phyloP scores from a whole-genome alignment of 1,284 basidiomycete genomes.

The Ustilago lituana region DNA sequence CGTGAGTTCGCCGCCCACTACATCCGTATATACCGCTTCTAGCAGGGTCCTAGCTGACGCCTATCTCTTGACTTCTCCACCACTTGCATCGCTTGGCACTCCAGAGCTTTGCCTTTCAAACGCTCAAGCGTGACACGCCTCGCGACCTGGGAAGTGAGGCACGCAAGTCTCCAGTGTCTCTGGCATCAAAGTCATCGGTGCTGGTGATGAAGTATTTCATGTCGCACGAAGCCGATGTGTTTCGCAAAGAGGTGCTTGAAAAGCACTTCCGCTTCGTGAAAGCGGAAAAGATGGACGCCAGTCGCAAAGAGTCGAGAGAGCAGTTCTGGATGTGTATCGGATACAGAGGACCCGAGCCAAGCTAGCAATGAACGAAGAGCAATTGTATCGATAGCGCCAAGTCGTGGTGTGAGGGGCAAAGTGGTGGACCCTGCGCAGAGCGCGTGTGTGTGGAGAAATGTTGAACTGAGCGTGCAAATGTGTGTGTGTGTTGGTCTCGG shows the following conservation, averaged over 20 bases:
- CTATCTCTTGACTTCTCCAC: not conserved
- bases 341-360: conserved; percentile 16
- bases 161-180: conserved; percentile 6
- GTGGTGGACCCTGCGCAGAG: conserved; percentile 31
- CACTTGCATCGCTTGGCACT: too few relatives aligned
- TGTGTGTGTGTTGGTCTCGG: conserved; percentile 25
- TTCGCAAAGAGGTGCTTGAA: conserved; percentile 52
- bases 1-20: conserved; percentile 14
- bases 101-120: conserved; percentile 26
- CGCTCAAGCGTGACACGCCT: conserved; percentile 15
- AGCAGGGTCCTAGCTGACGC: too few relatives aligned
- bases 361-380: not conserved
- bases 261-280: conserved; percentile 50
- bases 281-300: conserved; percentile 57
- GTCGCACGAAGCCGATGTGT: conserved; percentile 52
- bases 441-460: too few relatives aligned
- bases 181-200: conserved; percentile 23
- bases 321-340: conserved; percentile 61
- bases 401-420: too few relatives aligned
- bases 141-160: not conserved
- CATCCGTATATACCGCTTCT: too few relatives aligned
- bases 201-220: conserved; percentile 58
- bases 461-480: too few relatives aligned
- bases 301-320: conserved; percentile 57
- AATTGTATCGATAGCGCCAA: not conserved